These are phyloP conservation scores for Globisporangium irregulare DNA, from an alignment of 352 stramenopile species.

Conservation along the genomic window DNA sequence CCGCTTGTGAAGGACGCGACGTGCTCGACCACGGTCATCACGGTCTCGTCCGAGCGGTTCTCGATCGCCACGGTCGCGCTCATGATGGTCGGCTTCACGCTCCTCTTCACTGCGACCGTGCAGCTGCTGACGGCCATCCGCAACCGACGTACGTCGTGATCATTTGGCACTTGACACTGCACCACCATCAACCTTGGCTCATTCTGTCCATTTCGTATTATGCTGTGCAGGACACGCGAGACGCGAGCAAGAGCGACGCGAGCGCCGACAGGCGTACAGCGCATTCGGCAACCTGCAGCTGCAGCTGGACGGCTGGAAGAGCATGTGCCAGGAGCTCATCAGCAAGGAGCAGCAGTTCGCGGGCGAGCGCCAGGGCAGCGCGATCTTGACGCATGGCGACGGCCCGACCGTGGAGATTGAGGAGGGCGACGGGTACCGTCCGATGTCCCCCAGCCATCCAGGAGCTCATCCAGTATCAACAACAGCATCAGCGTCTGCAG, in stretches of 20 bases:
- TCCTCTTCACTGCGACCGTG: constrained; percentile 26
- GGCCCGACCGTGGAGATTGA: too few relatives aligned
- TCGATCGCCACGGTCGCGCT: constrained; percentile 29
- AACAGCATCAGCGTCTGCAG: too few relatives aligned
- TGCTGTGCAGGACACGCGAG: constrained; percentile 15
- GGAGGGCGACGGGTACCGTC: too few relatives aligned
- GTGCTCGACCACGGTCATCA: constrained; percentile 28
- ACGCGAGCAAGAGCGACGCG: constrained; percentile 23
- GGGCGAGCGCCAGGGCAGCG: constrained; percentile 15
- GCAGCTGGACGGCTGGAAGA: constrained; percentile 53
- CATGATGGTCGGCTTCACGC: constrained; percentile 27
- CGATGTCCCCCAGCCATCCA: too few relatives aligned
- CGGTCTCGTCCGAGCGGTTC: constrained; percentile 9
- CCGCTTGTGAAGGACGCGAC: constrained; percentile 34
- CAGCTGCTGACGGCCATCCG: constrained; percentile 30
- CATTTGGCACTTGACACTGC: not conserved
- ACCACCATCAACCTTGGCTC: too few relatives aligned
- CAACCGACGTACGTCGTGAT: constrained; percentile 23
- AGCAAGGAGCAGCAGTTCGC: constrained; percentile 40
- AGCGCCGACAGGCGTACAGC: constrained; percentile 19
- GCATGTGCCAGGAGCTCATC: constrained; percentile 49
- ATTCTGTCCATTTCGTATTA: not conserved
- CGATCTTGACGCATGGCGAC: constrained; percentile 16
- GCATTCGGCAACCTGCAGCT: constrained; percentile 24
- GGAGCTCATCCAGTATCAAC: too few relatives aligned